Evolutionary conservation across 768 basidiomycete genomes (phyloP).

Genomic region (Lactarius sanguifluus): DNA sequence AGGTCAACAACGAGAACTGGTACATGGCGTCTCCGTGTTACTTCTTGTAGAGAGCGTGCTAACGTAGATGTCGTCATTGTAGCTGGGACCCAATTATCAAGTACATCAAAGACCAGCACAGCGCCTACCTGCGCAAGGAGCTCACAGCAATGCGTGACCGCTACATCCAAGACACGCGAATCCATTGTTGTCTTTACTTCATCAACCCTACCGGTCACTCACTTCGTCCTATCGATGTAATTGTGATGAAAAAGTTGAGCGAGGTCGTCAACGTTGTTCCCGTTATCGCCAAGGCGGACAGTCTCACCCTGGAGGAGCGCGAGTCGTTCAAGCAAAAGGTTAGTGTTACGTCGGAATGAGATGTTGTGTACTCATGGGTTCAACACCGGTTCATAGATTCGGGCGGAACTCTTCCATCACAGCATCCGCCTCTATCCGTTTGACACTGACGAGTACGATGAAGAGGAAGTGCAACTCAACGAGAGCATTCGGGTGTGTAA

Average conservation of each 20-base stretch:
- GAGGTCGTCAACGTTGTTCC: conserved; percentile 99
- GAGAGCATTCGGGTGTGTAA: conserved; percentile 78
- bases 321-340: conserved; percentile 92
- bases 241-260: conserved; percentile 98
- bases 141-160: conserved; percentile 98
- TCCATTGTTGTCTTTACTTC: conserved; percentile 98
- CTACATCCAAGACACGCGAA: conserved; percentile 96
- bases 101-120: conserved; percentile 99
- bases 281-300: conserved; percentile 98
- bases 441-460: conserved; percentile 93
- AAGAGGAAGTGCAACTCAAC: conserved; percentile 89
- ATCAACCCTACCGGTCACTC: conserved; percentile 99
- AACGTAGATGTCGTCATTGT: conserved; percentile 12
- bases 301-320: conserved; percentile 89
- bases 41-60: not conserved
- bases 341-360: conserved; percentile 29
- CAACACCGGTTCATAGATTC: conserved; percentile 57
- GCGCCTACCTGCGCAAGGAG: conserved; percentile 97
- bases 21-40: conserved; percentile 39
- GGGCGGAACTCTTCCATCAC: conserved; percentile 87
- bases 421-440: conserved; percentile 96
- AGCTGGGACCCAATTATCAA: conserved; percentile 99
- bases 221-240: conserved; percentile 93
- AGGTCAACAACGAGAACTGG: conserved; percentile 99
- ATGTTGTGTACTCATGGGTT: not conserved